These are phyloP conservation scores for Tetrahymena malaccensis DNA, from an alignment of 73 alveolate species.

Conservation along the genomic window DNA sequence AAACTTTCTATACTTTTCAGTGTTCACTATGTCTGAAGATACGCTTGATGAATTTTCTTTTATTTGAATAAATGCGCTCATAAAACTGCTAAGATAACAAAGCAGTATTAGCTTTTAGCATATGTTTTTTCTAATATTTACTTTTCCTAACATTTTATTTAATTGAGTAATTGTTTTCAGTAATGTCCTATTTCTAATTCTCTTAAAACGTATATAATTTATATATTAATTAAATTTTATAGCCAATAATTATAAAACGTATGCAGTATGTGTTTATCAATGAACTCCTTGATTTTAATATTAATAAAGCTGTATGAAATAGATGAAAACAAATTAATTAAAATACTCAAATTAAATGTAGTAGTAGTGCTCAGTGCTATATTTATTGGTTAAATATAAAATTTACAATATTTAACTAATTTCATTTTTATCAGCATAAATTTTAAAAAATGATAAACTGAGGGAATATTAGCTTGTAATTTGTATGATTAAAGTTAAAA, in stretches of 20 bases:
- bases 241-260: neutral
- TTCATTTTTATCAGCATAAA: too few relatives aligned
- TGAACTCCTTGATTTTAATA: neutral
- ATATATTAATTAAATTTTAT: too few relatives aligned
- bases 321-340: too few relatives aligned
- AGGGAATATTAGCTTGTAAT: too few relatives aligned
- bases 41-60: neutral
- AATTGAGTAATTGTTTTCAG: neutral
- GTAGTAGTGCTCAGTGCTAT: too few relatives aligned
- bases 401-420: too few relatives aligned
- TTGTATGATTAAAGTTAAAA: too few relatives aligned
- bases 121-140: neutral
- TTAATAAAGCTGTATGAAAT: neutral
- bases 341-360: too few relatives aligned
- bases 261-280: neutral
- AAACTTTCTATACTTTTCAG: neutral
- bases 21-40: neutral
- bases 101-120: neutral
- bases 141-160: neutral
- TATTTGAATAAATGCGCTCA: neutral
- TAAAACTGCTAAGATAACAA: neutral
- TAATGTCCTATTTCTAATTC: neutral
- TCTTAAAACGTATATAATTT: neutral
- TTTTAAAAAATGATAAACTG: too few relatives aligned
- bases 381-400: too few relatives aligned